Percentiles rank a stretch among this genome's conserved stretches.
Conservation (phyloP, 805 yeast species). For the Ogataea philodendri region DNA sequence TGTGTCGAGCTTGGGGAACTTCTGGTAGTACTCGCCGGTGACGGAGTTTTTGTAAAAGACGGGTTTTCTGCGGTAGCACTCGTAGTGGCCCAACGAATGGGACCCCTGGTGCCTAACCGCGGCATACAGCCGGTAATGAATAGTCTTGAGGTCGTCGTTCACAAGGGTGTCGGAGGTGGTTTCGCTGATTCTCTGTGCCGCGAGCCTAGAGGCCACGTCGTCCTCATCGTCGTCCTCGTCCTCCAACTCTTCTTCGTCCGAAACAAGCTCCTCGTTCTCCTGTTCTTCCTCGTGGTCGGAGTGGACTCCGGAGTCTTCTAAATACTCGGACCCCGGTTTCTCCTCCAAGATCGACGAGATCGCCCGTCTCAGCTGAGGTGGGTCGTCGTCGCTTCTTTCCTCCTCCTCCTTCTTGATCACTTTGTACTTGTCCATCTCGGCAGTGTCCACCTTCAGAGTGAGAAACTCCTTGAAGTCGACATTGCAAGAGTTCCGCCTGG, state of each 20-base stretch:
- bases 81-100: constrained; percentile 87
- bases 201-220: constrained; percentile 1
- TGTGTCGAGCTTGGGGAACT: constrained; percentile 18
- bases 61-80: constrained; percentile 80
- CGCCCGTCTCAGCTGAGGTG: constrained; percentile 14
- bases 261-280: constrained; percentile 18
- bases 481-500: constrained; percentile 72
- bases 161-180: constrained; percentile 1
- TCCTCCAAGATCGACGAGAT: constrained; percentile 20
- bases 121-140: constrained; percentile 61
- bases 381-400: constrained; percentile 31
- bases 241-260: constrained; percentile 10
- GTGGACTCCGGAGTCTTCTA: constrained; percentile 16
- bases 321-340: constrained; percentile 24
- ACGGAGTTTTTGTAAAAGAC: constrained; percentile 43
- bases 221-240: constrained; percentile 15
- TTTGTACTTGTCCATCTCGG: constrained; percentile 22
- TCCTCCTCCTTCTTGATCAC: constrained; percentile 28
- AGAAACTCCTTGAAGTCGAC: constrained; percentile 61
- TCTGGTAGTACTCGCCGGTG: constrained; percentile 26
- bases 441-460: constrained; percentile 46
- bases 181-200: neutral
- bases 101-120: constrained; percentile 85
- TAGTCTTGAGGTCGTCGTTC: constrained; percentile 3
- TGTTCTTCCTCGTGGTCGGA: constrained; percentile 15